Evolutionary conservation across 164 flowering plant species (phyloP).

Genomic region (Macadamia integrifolia): DNA sequence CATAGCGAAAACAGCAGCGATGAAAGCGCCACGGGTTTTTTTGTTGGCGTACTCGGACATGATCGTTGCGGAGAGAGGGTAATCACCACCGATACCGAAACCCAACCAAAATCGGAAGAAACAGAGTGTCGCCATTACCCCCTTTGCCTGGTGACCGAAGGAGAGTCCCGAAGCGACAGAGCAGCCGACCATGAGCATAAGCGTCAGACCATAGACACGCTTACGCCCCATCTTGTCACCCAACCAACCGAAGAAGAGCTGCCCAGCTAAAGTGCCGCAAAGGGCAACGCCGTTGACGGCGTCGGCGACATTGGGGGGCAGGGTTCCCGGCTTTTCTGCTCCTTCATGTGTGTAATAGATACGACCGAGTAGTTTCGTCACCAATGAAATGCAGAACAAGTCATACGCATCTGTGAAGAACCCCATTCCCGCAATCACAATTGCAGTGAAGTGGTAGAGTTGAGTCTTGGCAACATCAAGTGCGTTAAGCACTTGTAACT

Average conservation of each 20-base stretch:
- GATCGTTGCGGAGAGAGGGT: constrained; percentile 17
- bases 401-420: constrained; percentile 22
- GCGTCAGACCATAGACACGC: background rate
- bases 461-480: constrained; percentile 22
- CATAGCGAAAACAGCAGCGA: constrained; percentile 18
- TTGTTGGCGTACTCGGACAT: constrained; percentile 19
- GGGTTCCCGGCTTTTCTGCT: background rate
- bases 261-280: background rate
- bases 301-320: background rate
- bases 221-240: background rate
- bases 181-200: background rate
- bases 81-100: constrained; percentile 18
- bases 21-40: constrained; percentile 15
- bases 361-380: background rate
- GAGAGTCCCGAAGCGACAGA: background rate
- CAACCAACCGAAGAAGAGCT: background rate
- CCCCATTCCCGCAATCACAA: constrained; percentile 21
- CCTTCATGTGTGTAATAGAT: background rate
- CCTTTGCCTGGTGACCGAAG: constrained; percentile 1
- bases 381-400: constrained; percentile 10
- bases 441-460: constrained; percentile 20
- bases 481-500: constrained; percentile 8
- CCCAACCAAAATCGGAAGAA: constrained; percentile 19
- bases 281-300: background rate
- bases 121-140: constrained; percentile 10